Base-by-base conservation (phyloP, 2,329 filamentous ascomycete genomes). In the Beauveria caledonica region DNA sequence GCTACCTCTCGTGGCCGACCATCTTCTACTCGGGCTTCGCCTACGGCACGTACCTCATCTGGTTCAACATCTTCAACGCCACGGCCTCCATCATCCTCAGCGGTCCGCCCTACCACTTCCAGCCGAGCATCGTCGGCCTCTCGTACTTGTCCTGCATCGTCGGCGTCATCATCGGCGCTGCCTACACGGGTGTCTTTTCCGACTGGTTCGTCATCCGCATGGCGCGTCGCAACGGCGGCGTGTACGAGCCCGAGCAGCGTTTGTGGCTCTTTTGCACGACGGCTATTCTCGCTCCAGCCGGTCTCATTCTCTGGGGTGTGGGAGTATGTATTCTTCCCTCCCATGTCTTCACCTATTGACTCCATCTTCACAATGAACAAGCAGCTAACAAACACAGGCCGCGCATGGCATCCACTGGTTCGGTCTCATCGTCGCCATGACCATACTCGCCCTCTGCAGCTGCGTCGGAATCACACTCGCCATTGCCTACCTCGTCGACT, bases 61-160 rank as follows among this genome's bases (percentile, higher is more conserved):
- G 72, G 68, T 77, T 76, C 67, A 76, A 75, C 62, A 73, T 77
- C 3, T 68, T 76, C n/a, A 76, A 76, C 48, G 75, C 74, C 62
- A 80, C 71, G 2, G 73, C 69, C 21, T 79, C 70, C 29, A 73
- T 76, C 27, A 72, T 77, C 8, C 67, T 77, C 0, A 71, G 71
- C 1, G 69, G 68, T 0, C 60, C 67, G 0, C 74, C 74, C 0
- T 77, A 77, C 62, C 71, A 72, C 63, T 77, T 77, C 53, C 64
- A 64, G 5, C 67, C 74, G 0, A 73, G 72, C 1, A 71, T 75
- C 61, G 74, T 77, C 5, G 75, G 75, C 0, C 61, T 77, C 1
- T 70, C 68, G 21, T 77, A 77, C 59, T 44, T 75, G 1, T 69
- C 74, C 1, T 74, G 72, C 60, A 60, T 72, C 5, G 61, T 77